Conservation (phyloP, 164 flowering plant species). For the Macadamia tetraphylla region DNA sequence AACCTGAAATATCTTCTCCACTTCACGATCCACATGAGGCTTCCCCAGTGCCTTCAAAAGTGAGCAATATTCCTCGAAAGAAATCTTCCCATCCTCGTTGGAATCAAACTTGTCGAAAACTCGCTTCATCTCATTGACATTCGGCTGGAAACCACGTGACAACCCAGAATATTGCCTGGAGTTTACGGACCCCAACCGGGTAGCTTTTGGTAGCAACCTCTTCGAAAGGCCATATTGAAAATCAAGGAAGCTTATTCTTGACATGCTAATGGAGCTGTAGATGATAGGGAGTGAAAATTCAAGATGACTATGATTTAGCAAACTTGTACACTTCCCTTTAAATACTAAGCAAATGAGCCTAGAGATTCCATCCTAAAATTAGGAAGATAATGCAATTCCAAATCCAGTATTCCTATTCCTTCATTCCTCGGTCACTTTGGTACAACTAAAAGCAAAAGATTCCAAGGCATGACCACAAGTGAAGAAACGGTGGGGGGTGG, state of each 20-base stretch:
- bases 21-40: slow-evolving; percentile 16
- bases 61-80: slow-evolving; percentile 50
- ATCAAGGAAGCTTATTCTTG: slow-evolving; percentile 46
- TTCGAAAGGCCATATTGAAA: slow-evolving; percentile 54
- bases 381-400: too few species aligned
- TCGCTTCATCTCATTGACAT: slow-evolving; percentile 46
- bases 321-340: background rate
- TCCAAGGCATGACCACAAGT: too few species aligned
- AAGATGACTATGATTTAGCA: background rate
- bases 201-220: slow-evolving; percentile 33
- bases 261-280: slow-evolving; percentile 22
- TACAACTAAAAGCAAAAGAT: too few species aligned
- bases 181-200: slow-evolving; percentile 29
- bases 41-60: slow-evolving; percentile 47
- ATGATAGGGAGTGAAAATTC: background rate
- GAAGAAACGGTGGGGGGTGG: too few species aligned
- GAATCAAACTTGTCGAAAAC: slow-evolving; percentile 62
- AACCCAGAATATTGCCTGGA: slow-evolving; percentile 33
- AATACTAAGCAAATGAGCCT: too few species aligned
- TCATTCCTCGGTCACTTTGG: too few species aligned
- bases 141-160: slow-evolving; percentile 31
- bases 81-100: slow-evolving; percentile 78
- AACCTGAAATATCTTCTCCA: slow-evolving; percentile 45
- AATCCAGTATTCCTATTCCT: too few species aligned
- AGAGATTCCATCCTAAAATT: too few species aligned